Evolutionary conservation across 345 rosid genomes (phyloP), one percentile per base, ranked within the genome.

Genomic region (Leavenworthia alabamica): DNA sequence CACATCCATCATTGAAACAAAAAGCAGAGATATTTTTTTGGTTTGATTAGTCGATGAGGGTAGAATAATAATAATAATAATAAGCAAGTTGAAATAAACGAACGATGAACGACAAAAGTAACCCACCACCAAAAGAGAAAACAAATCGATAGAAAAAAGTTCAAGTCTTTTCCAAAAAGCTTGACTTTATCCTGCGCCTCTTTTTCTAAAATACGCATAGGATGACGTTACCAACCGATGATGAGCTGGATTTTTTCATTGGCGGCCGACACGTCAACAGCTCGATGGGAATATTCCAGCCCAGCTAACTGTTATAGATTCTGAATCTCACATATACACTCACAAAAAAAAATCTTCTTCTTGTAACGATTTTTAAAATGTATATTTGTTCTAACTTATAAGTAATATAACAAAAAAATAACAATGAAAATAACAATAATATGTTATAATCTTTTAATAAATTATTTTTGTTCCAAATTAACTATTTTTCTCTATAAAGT

Each of bases 61-160:
- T 57, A 40, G 65, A 60, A 68, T 59, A 41, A 59, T 60, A 31
- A 32, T 27, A 48, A 40, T 59, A 60, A 68, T 59, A 41, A 59
- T 60, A 31, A 32, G 60, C 65, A 59, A 50, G 66, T 59, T 60
- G 67, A 33, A 60, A 55, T 10, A 60, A 60, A 20, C 33, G 61
- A 52, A 32, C 66, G 73, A 60, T 31, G 37, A 32, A 32, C 47
- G 60, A 68, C 61, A 43, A 59, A 59, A 50, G 44, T 28, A 19
- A 15, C 52, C n/a, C n/a, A n/a, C n/a, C n/a, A n/a, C n/a, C n/a
- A n/a, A n/a, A 19, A 6, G 53, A 50, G 72, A 59, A 41, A 57
- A 57, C 64, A 48, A 50, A 49, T 49, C 52, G 45, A 41, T 44
- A 41, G 50, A 26, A 15, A 26, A 67, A 60, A 51, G 60, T 60